Conservation (phyloP, 306 rosid genomes). For the Dalbergia oliveri region DNA sequence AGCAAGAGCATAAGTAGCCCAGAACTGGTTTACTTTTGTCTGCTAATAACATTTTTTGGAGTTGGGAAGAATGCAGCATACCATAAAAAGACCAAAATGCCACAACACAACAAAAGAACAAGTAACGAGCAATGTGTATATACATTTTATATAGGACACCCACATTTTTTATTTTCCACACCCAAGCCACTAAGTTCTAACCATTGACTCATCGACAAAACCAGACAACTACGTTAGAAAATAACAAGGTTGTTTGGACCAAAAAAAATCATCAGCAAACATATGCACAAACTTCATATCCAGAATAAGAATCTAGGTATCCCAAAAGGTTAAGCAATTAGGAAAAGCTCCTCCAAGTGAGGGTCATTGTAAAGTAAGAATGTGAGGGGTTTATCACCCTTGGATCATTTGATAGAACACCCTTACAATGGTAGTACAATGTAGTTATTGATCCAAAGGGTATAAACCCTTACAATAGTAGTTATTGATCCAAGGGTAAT, state of each 20-base stretch:
- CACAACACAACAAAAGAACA: constrained; percentile 26
- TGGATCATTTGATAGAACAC: no score
- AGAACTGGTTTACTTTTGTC: constrained; percentile 35
- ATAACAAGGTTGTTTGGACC: no score
- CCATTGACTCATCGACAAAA: not conserved
- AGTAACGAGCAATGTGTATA: not conserved
- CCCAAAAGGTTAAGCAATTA: not conserved
- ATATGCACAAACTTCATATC: no score
- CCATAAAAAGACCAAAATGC: constrained; percentile 4
- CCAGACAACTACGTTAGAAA: not conserved
- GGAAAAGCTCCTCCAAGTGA: not conserved
- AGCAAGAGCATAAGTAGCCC: not conserved
- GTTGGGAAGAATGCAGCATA: constrained; percentile 33
- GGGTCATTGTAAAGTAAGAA: no score
- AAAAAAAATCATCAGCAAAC: no score
- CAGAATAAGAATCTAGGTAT: not conserved
- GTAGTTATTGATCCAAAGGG: no score
- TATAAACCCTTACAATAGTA: no score
- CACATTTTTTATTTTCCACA: not conserved
- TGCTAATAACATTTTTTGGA: constrained; percentile 7
- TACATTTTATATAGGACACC: not conserved
- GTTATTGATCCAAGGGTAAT: no score
- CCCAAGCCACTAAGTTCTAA: constrained; percentile 6
- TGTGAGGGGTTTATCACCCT: no score
- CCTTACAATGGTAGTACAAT: no score